phyloP scores from a whole-genome alignment of 2,329 filamentous ascomycete genomes.

The Colletotrichum costaricense region DNA sequence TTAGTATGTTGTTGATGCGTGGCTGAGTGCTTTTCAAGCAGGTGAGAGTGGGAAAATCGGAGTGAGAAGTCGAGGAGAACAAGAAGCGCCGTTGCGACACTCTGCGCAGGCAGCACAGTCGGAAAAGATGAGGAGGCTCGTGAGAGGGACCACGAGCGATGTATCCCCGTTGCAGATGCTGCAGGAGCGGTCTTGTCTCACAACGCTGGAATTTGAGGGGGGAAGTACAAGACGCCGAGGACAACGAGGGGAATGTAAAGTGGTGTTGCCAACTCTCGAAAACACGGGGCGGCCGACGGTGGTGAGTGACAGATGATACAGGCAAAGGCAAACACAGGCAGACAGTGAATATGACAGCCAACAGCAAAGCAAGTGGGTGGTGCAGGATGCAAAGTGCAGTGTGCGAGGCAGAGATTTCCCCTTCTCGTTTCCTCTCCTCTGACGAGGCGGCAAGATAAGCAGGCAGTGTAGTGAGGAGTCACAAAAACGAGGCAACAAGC shows the following conservation, averaged over 20 bases:
- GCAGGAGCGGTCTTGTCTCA: conserved; percentile 31
- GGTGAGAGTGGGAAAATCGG: not conserved
- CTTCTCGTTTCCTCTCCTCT: not conserved
- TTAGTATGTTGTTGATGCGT: conserved; percentile 26
- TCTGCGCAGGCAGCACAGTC: conserved; percentile 24
- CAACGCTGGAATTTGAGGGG: conserved; percentile 17
- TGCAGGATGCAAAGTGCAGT: not conserved
- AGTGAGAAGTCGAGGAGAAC: not conserved
- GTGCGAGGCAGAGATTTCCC: conserved; percentile 10
- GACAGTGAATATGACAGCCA: conserved; percentile 6
- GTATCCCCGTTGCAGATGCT: conserved; percentile 33
- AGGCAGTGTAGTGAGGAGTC: conserved; percentile 16
- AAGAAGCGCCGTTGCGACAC: conserved; percentile 26
- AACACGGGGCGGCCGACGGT: conserved; percentile 16
- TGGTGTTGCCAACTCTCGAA: conserved; percentile 15
- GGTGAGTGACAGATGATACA: conserved; percentile 22
- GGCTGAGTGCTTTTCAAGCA: not conserved
- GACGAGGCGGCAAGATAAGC: conserved; percentile 19
- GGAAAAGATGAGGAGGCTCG: conserved; percentile 23
- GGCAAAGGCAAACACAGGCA: conserved; percentile 18
- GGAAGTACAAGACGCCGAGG: conserved; percentile 20
- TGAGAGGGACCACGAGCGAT: conserved; percentile 31
- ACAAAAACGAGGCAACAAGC: conserved; percentile 24
- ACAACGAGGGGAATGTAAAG: conserved; percentile 11
- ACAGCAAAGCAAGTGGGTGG: not conserved